phyloP scores from a whole-genome alignment of 306 rosid species.

The Sesbania bispinosa region DNA sequence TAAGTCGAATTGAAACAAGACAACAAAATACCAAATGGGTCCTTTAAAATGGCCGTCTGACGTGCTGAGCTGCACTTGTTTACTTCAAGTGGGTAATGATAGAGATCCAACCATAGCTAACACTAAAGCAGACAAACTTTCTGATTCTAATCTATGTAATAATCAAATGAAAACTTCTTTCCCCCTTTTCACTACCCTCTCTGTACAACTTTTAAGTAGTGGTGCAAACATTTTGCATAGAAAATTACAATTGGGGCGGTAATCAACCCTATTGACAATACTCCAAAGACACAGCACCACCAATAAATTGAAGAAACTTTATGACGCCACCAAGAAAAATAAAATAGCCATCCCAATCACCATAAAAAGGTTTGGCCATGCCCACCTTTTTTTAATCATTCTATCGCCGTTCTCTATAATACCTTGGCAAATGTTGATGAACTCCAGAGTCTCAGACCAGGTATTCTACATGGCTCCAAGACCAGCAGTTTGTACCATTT shows the following conservation, averaged over 20 bases:
- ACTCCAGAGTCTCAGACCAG: conserved; percentile 7
- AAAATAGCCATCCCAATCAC: conserved; percentile 36
- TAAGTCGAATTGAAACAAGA: neutral
- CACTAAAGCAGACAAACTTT: conserved; percentile 22
- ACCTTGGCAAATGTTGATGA: conserved; percentile 28
- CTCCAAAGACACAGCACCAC: conserved; percentile 35
- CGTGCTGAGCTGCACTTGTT: conserved; percentile 21
- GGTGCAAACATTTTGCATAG: conserved; percentile 28
- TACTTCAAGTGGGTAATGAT: conserved; percentile 36
- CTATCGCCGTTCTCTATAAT: conserved; percentile 12
- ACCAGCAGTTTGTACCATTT: conserved; percentile 10
- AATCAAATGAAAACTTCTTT: conserved; percentile 22
- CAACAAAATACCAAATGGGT: too few relatives aligned
- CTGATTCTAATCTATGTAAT: conserved; percentile 16
- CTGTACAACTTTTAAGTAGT: conserved; percentile 28
- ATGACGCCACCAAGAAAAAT: conserved; percentile 38
- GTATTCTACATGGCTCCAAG: conserved; percentile 27
- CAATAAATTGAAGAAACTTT: conserved; percentile 14
- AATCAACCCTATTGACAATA: conserved; percentile 12
- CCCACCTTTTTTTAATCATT: neutral
- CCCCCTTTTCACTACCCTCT: neutral
- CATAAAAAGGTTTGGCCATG: conserved; percentile 36
- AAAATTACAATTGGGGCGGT: conserved; percentile 19
- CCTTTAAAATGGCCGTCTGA: too few relatives aligned
- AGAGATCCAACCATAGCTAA: conserved; percentile 19